Percentiles rank a stretch among this genome's conserved stretches.
phyloP scores from a whole-genome alignment of 805 yeast genomes.

The Myxozyma vanderwaltii region DNA sequence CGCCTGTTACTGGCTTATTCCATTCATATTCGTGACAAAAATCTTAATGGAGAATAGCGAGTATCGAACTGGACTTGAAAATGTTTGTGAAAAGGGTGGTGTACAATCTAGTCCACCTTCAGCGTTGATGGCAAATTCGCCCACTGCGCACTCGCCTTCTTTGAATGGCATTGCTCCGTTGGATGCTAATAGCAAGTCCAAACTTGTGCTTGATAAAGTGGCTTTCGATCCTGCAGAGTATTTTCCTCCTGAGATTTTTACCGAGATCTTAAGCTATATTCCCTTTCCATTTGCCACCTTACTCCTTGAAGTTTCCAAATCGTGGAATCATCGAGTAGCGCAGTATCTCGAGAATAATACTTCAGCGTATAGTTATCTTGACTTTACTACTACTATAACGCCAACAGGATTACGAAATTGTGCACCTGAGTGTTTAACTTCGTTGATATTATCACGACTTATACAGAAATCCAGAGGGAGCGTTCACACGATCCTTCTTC shows the following conservation, averaged over 20 bases:
- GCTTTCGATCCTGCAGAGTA: slow-evolving; percentile 6
- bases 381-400: slow-evolving; percentile 4
- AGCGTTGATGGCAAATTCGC: too few relatives aligned
- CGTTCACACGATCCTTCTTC: slow-evolving; percentile 11
- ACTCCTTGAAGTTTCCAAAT: slow-evolving; percentile 1
- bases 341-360: slow-evolving; percentile 2
- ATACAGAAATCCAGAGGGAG: slow-evolving; percentile 5
- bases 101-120: too few relatives aligned
- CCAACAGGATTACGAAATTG: background rate
- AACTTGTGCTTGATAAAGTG: too few relatives aligned
- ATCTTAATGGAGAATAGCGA: too few relatives aligned
- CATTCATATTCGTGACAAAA: too few relatives aligned
- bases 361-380: slow-evolving; percentile 11
- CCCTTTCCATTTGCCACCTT: slow-evolving; percentile 7
- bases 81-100: too few relatives aligned
- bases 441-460: background rate
- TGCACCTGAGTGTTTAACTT: background rate
- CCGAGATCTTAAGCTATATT: background rate
- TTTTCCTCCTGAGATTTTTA: slow-evolving; percentile 10
- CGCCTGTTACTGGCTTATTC: too few relatives aligned
- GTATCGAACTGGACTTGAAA: too few relatives aligned
- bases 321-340: background rate
- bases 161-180: too few relatives aligned
- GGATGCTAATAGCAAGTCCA: too few relatives aligned
- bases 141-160: too few relatives aligned